phyloP scores from a whole-genome alignment of 768 basidiomycete species.

The Phlegmacium glaucopus region DNA sequence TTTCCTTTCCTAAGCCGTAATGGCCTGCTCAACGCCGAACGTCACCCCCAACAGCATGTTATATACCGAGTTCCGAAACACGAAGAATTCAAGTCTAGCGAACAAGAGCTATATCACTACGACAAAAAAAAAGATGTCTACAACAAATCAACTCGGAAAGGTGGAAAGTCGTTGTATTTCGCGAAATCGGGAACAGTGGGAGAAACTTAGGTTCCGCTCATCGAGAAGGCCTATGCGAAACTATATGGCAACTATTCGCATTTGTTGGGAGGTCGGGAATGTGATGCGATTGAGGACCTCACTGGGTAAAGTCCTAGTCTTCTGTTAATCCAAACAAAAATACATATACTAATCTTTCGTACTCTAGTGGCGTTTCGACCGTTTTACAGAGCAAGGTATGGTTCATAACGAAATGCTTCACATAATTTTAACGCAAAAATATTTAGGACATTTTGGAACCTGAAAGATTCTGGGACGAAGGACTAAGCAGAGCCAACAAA shows the following conservation, averaged over 20 bases:
- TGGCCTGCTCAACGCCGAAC: not conserved
- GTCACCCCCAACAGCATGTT: constrained; percentile 35
- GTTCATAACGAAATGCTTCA: too few relatives aligned
- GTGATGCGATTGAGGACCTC: constrained; percentile 53
- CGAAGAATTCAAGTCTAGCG: constrained; percentile 38
- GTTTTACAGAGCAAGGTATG: constrained; percentile 38
- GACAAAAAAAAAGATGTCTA: constrained; percentile 47
- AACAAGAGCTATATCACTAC: constrained; percentile 47
- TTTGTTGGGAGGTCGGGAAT: constrained; percentile 32
- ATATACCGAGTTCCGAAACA: constrained; percentile 46
- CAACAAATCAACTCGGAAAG: constrained; percentile 42
- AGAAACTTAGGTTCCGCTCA: constrained; percentile 56
- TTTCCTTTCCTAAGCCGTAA: not conserved
- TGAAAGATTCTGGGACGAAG: constrained; percentile 52
- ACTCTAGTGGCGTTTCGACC: constrained; percentile 40
- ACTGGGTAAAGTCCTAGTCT: constrained; percentile 39
- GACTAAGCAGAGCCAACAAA: constrained; percentile 45
- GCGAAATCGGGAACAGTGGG: constrained; percentile 43
- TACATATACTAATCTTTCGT: too few relatives aligned
- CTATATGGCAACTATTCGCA: constrained; percentile 44
- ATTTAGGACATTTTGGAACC: constrained; percentile 45
- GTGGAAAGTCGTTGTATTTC: constrained; percentile 48
- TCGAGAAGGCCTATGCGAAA: constrained; percentile 61
- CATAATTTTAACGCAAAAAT: not conserved
- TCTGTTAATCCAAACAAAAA: not conserved